Evolutionary conservation across 169 alveolate species (phyloP).

Genomic region (Pseudocohnilembus persalinus): DNA sequence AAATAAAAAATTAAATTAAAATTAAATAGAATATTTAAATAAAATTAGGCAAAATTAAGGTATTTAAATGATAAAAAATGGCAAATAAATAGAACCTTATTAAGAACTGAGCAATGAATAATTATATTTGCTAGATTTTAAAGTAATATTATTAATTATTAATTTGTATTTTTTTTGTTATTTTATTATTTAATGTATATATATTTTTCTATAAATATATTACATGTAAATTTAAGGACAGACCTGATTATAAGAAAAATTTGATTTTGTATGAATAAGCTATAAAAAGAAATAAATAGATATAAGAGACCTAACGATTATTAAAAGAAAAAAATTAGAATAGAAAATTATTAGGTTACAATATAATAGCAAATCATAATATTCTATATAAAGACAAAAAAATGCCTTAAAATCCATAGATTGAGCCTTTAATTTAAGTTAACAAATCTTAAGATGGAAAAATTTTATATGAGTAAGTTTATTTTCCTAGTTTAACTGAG

Average conservation of each 20-base stretch:
- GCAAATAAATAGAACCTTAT: not conserved
- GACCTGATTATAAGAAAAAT: not conserved
- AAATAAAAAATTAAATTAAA: no score
- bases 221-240: not conserved
- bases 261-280: not conserved
- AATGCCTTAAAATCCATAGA: not conserved
- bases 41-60: no score
- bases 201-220: not conserved
- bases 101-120: not conserved
- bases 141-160: not conserved
- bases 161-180: no score
- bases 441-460: not conserved
- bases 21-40: no score
- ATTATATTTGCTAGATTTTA: not conserved
- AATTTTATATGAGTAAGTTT: no score
- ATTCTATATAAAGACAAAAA: not conserved
- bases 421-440: not conserved
- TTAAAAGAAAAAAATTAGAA: not conserved
- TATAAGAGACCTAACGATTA: not conserved
- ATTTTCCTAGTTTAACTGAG: no score
- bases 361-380: not conserved
- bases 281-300: no score
- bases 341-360: not conserved
- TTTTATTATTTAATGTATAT: no score
- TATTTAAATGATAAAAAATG: no score